phyloP scores from a whole-genome alignment of 2,329 filamentous ascomycete species.

The Colletotrichum limetticola region DNA sequence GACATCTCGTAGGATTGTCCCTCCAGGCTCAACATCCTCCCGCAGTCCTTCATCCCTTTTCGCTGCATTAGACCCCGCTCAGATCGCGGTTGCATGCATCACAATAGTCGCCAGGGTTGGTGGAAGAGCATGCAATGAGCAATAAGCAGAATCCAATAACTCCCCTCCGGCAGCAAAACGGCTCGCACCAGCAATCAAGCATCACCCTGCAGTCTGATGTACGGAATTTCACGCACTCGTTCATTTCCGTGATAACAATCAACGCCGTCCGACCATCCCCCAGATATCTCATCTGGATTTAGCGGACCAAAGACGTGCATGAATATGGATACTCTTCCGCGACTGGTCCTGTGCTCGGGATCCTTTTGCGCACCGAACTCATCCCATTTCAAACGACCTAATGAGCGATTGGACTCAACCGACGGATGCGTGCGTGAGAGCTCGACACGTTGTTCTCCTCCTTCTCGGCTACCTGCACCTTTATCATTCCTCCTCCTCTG shows the following conservation, averaged over 20 bases:
- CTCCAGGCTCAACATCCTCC: not conserved
- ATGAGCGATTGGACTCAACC: not conserved
- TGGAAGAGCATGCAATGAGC: not conserved
- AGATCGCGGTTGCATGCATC: conserved; percentile 15
- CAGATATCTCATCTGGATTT: not conserved
- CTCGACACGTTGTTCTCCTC: not conserved
- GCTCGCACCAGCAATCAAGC: not conserved
- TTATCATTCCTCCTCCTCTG: not conserved
- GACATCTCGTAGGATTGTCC: not conserved
- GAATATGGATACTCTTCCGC: not conserved
- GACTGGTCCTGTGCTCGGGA: conserved; percentile 7
- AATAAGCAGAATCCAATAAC: not conserved
- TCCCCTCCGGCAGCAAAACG: not conserved
- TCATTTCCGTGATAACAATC: conserved; percentile 8
- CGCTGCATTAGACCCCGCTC: conserved; percentile 17
- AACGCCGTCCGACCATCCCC: not conserved
- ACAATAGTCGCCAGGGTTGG: not conserved
- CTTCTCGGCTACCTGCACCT: not conserved
- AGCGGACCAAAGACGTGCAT: conserved; percentile 6
- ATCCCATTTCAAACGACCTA: conserved; percentile 8
- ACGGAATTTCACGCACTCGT: not conserved
- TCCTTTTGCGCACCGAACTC: not conserved
- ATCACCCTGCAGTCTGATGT: conserved; percentile 19
- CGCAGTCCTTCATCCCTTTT: conserved; percentile 20
- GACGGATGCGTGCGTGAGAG: not conserved